Evolutionary conservation across 1,284 basidiomycete species (phyloP).

Genomic region (Fistulinella cinereoalba): DNA sequence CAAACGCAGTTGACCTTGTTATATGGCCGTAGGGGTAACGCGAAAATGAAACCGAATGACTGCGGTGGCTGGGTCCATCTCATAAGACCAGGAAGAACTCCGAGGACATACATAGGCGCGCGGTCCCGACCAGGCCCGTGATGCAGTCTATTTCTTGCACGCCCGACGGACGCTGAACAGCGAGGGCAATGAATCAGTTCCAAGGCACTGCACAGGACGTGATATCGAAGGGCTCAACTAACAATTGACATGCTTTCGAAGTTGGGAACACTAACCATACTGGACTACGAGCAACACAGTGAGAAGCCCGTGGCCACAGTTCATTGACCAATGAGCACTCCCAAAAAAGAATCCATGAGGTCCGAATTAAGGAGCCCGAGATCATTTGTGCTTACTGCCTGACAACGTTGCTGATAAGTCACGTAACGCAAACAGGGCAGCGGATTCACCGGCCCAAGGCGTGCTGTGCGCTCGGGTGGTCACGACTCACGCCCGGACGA

Average conservation of each 20-base stretch:
- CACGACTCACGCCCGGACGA: not conserved
- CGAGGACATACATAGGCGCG: not conserved
- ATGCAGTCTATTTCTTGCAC: not conserved
- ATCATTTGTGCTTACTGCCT: not conserved
- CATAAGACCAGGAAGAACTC: not conserved
- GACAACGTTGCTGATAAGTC: not conserved
- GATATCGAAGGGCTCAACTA: not conserved
- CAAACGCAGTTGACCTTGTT: constrained; percentile 1
- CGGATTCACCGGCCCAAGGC: not conserved
- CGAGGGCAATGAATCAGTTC: not conserved
- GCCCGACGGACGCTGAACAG: not conserved
- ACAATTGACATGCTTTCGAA: not conserved
- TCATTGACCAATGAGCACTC: too few species aligned
- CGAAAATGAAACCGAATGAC: not conserved
- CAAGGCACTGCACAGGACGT: not conserved
- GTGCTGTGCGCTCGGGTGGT: not conserved
- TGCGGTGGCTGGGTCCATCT: not conserved
- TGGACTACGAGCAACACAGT: too few species aligned
- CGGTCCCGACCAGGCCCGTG: not conserved
- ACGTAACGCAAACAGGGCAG: not conserved
- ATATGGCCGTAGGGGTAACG: not conserved
- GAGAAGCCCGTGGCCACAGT: too few species aligned
- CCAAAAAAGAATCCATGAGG: not conserved
- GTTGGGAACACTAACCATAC: too few species aligned
- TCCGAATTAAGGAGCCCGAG: not conserved